Evolutionary conservation across 1,284 basidiomycete species (phyloP).

Genomic region (Puccinia coronata): DNA sequence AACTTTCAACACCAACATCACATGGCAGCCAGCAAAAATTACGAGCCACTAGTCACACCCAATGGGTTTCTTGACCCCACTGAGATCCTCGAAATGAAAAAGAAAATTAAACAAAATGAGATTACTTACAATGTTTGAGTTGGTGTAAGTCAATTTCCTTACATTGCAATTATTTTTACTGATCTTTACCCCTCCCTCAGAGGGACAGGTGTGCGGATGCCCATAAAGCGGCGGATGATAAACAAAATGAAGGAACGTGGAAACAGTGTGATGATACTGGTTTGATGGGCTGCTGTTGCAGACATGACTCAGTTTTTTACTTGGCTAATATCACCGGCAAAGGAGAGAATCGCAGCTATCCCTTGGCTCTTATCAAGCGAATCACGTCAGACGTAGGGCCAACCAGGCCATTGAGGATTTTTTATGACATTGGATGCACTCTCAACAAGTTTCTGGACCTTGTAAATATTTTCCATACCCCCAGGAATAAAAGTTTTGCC

Average conservation of each 20-base stretch:
- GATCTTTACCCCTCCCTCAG: neutral
- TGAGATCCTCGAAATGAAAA: neutral
- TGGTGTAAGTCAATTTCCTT: no score
- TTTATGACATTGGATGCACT: neutral
- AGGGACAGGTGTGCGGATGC: neutral
- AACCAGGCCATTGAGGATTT: neutral
- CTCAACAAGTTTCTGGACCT: neutral
- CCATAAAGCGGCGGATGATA: slow-evolving; percentile 9
- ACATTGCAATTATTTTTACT: no score
- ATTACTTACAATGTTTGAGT: no score
- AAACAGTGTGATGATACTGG: neutral
- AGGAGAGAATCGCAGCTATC: neutral
- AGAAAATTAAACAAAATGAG: neutral
- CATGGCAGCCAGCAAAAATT: neutral
- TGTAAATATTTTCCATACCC: neutral
- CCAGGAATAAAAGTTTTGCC: neutral
- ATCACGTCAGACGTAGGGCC: neutral
- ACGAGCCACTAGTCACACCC: neutral
- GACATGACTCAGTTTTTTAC: no score
- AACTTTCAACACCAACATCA: slow-evolving; percentile 21
- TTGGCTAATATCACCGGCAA: neutral
- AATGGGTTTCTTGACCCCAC: neutral
- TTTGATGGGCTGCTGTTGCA: no score
- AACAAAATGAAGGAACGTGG: neutral
- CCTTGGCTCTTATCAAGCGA: neutral